Percentiles rank a stretch among this genome's conserved stretches.
Evolutionary conservation across 768 basidiomycete genomes (phyloP).

Genomic region (Boletales sp.): DNA sequence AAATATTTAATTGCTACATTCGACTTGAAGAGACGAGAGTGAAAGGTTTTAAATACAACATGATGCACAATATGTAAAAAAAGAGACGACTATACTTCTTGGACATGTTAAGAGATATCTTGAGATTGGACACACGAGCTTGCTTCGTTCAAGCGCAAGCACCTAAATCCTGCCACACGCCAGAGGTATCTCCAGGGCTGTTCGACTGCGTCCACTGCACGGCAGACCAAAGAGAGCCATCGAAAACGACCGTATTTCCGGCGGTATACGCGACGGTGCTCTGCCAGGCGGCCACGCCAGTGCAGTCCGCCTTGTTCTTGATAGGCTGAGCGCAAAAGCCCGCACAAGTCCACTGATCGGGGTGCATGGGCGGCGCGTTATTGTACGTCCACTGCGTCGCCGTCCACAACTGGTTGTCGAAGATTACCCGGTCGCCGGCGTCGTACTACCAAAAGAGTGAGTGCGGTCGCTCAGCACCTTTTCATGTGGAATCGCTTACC

Average conservation of each 20-base stretch:
- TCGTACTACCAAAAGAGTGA: conserved; percentile 18
- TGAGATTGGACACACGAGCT: too few species aligned
- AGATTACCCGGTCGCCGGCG: conserved; percentile 22
- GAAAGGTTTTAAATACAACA: too few species aligned
- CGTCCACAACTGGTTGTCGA: conserved; percentile 15
- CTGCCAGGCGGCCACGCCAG: conserved; percentile 19
- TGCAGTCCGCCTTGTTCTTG: conserved; percentile 21
- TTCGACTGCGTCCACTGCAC: conserved; percentile 25
- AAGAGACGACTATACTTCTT: too few species aligned
- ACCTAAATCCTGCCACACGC: conserved; percentile 23
- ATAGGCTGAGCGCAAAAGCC: conserved; percentile 19
- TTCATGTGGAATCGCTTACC: conserved; percentile 2
- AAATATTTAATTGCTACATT: too few species aligned
- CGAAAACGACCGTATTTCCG: conserved; percentile 16
- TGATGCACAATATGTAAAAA: too few species aligned
- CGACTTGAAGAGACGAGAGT: too few species aligned
- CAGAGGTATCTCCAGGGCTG: conserved; percentile 22
- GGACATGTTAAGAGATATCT: too few species aligned
- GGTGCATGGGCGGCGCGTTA: conserved; percentile 10
- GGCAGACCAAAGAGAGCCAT: conserved; percentile 18
- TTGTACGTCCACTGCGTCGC: conserved; percentile 28
- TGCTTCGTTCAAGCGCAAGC: conserved; percentile 13
- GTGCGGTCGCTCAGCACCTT: background rate
- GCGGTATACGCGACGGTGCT: conserved; percentile 9
- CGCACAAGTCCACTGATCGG: conserved; percentile 14